Evolutionary conservation across 179 eudicot species (phyloP), one percentile per base, ranked within the genome.

Genomic region (Silene coronaria): DNA sequence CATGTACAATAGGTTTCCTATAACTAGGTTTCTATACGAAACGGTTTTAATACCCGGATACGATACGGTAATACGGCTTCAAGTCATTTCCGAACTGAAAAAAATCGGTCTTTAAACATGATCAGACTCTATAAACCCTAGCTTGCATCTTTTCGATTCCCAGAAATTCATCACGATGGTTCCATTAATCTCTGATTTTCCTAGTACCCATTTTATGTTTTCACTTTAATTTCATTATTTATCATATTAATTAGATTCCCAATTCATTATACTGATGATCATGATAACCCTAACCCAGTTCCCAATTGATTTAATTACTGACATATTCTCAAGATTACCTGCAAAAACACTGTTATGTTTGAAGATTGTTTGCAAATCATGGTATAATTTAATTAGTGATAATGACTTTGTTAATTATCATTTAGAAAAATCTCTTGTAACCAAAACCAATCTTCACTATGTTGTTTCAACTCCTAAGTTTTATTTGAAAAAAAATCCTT

Each of bases 281-380:
- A 38, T 38, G 45, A 10, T 7, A 38, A 38, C 45, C 45, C 22
- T 42, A 11, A 21, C 30, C 28, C 53, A 42, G 5, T 58, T 70
- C 48, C 60, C 73, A 70, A 11, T 48, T 45, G 73, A 70, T 69
- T 45, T 69, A 5, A 22, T 69, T 69, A 9, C 2, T 22, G 32
- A 69, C 10, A 45, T 69, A 42, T 22, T 69, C 0, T 23, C 32
- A 23, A 45, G 32, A 45, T 69, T 45, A 8, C 58, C 72, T 69
- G 30, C 72, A 9, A 69, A 69, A 69, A 45, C 58, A 0, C 8
- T 69, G 11, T 0, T 12, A 4, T 11, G 72, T 2, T 45, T 69
- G 3, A 69, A 69, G n/a, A 45, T 46, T 24, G 32, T 69, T 21
- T 42, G 72, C 58, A 69, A 69, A 45, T 69, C 57, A 22, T 42